Conservation (phyloP, 208 protist species). For the Crithidia thermophila region DNA sequence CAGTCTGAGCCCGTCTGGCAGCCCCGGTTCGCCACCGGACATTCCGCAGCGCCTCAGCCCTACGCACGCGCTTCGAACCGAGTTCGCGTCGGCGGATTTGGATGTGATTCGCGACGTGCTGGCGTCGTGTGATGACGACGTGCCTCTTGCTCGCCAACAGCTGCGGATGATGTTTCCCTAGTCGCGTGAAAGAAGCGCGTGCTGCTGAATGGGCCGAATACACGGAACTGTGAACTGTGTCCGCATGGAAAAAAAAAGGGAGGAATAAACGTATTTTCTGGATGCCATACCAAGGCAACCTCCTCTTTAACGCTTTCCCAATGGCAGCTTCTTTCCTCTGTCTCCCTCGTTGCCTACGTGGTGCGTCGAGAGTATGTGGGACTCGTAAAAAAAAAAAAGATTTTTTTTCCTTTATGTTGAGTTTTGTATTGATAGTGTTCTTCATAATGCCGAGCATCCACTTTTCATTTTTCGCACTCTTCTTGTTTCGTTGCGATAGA, state of each 20-base stretch:
- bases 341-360: too few relatives aligned
- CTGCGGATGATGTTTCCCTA: slow-evolving; percentile 62
- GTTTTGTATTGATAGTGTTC: too few relatives aligned
- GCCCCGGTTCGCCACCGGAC: slow-evolving; percentile 10
- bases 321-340: too few relatives aligned
- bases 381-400: not conserved
- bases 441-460: too few relatives aligned
- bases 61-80: slow-evolving; percentile 35
- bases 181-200: not conserved
- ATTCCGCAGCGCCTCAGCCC: slow-evolving; percentile 40
- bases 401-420: not conserved
- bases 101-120: slow-evolving; percentile 69
- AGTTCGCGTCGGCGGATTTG: slow-evolving; percentile 61
- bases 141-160: slow-evolving; percentile 51
- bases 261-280: too few relatives aligned
- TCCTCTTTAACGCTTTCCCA: too few relatives aligned
- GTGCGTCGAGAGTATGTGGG: not conserved
- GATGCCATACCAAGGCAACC: too few relatives aligned
- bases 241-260: too few relatives aligned
- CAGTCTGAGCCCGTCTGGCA: not conserved
- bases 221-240: too few relatives aligned
- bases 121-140: slow-evolving; percentile 37
- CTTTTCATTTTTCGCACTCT: too few relatives aligned
- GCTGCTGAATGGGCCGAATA: not conserved
- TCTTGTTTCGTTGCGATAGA: too few relatives aligned